Evolutionary conservation across 2,329 filamentous ascomycete species (phyloP).

Genomic region (Aspergillus quadrilineatus): DNA sequence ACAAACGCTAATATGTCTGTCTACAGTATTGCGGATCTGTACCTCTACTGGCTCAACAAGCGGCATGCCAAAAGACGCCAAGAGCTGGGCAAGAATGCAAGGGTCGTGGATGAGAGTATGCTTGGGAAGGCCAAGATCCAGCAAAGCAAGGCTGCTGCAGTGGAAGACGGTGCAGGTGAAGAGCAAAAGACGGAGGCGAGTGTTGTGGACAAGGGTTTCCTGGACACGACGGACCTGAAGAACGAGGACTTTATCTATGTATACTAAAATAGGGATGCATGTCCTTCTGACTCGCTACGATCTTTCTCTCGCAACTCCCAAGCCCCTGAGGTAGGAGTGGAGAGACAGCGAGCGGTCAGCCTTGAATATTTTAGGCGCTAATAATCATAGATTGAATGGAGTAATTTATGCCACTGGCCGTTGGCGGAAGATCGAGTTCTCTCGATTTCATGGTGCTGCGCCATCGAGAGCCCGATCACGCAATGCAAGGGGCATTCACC

Average conservation of each 20-base stretch:
- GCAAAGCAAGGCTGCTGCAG: conserved; percentile 9
- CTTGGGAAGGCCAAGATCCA: conserved; percentile 22
- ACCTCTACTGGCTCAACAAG: conserved; percentile 32
- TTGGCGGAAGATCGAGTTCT: too few species aligned
- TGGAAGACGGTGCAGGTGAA: conserved; percentile 8
- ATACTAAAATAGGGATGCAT: conserved; percentile 4
- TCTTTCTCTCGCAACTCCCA: too few species aligned
- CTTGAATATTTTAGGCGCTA: too few species aligned
- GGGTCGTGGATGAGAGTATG: conserved; percentile 36
- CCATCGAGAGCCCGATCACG: too few species aligned
- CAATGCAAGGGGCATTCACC: too few species aligned
- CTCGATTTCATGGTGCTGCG: too few species aligned
- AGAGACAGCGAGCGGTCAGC: too few species aligned
- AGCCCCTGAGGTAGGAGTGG: too few species aligned
- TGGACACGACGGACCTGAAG: conserved; percentile 18
- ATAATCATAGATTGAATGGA: too few species aligned
- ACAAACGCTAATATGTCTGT: too few species aligned
- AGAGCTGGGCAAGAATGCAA: conserved; percentile 31
- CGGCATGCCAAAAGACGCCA: conserved; percentile 32
- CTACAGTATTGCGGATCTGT: conserved; percentile 28
- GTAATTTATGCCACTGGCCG: too few species aligned
- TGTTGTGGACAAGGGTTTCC: conserved; percentile 15
- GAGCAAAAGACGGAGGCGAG: not conserved
- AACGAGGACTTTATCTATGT: conserved; percentile 25
- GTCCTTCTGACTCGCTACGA: too few species aligned